These are phyloP conservation scores for Musa balbisiana DNA, from an alignment of 202 grass and related monocot species.

Conservation along the genomic window DNA sequence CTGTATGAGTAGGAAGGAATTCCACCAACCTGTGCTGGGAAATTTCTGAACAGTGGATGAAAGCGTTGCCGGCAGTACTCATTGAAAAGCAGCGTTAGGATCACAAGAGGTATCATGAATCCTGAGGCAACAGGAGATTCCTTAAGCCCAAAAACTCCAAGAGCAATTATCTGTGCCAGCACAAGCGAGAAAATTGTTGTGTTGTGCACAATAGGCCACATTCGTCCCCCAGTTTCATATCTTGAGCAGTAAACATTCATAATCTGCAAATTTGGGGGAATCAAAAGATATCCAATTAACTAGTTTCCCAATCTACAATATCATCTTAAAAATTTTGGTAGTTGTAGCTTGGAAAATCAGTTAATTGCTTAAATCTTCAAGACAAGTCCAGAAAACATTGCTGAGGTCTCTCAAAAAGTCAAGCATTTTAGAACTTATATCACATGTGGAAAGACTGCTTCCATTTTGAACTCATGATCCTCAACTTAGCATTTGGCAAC, in stretches of 20 bases:
- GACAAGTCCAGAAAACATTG: neutral
- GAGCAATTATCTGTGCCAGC: conserved; percentile 77
- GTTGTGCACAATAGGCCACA: conserved; percentile 86
- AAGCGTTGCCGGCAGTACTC: conserved; percentile 70
- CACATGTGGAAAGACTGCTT: neutral
- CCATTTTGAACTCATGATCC: too few relatives aligned
- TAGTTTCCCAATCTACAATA: neutral
- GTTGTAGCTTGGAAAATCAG: neutral
- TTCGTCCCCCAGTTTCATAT: conserved; percentile 71
- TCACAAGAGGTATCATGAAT: conserved; percentile 70
- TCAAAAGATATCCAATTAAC: conserved; percentile 14
- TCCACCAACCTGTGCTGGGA: conserved; percentile 59
- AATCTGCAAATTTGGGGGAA: conserved; percentile 44
- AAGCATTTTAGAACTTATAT: neutral
- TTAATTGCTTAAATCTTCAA: neutral
- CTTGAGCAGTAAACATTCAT: conserved; percentile 78
- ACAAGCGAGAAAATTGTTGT: conserved; percentile 77
- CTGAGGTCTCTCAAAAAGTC: neutral
- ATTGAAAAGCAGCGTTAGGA: conserved; percentile 78
- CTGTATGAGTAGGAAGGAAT: too few relatives aligned
- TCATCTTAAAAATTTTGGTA: neutral
- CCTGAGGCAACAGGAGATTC: conserved; percentile 61
- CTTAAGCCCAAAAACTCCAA: conserved; percentile 78
- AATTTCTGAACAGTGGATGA: conserved; percentile 63
- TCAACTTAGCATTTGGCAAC: too few relatives aligned